Evolutionary conservation across 495 filamentous ascomycete species (phyloP), one percentile per base, ranked within the genome.

Genomic region (Xylaria nigripes): DNA sequence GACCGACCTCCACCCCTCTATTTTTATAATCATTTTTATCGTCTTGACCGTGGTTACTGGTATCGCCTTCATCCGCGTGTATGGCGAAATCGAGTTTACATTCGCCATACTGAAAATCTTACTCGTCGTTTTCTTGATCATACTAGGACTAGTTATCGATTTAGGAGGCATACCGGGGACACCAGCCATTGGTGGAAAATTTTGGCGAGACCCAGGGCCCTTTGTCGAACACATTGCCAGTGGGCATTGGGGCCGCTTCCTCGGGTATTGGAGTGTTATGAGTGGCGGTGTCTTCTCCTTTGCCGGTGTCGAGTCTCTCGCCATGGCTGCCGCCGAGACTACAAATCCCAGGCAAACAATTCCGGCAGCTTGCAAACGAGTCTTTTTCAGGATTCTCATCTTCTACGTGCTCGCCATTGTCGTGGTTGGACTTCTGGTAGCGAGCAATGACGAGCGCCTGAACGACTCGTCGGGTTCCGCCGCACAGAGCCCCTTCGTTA

Each of bases 401-500:
- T 82, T 86, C 55, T 86, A 87, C 62, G 71, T 84, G 42, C 58
- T 82, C n/a, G 76, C 76, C 43, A 72, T 79, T 6, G 60, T 86
- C 15, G 71, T 83, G 56, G 74, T 67, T 60, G 83, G 83, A n/a
- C 64, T 90, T 55, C 72, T 89, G n/a, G 79, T 91, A 0, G 76
- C 82, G 0, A 79, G 76, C 48, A 74, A 81, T 54, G 74, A 77
- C 43, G 73, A 78, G 0, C 80, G 73, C 32, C 74, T 87, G 45
- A 78, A 82, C 36, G 68, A 74, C 4, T 67, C 74, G 65, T 60
- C 76, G 61, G 58, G 71, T 68, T 65, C 57, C 52, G 60, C 79
- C 49, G 78, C 81, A 24, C 83, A 80, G 45, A 86, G 76, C n/a
- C 86, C 86, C 4, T 86, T 89, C 56, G 86, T 87, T 0, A 76